phyloP scores from a whole-genome alignment of 108 stramenopile species.

The Fistulifera pelliculosa region DNA sequence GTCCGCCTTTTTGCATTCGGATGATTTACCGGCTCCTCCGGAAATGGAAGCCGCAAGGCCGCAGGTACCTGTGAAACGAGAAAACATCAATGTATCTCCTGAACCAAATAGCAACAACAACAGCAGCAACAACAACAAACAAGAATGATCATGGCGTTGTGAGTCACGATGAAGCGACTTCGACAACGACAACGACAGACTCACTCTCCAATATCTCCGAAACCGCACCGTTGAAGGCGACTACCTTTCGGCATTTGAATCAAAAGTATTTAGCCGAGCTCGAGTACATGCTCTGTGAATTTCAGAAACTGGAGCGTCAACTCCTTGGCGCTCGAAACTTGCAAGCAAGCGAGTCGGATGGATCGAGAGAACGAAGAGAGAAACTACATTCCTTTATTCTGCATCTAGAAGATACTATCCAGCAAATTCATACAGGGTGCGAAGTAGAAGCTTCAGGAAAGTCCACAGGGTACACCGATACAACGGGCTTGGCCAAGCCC shows the following conservation, averaged over 20 bases:
- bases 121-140: too few relatives aligned
- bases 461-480: slow-evolving; percentile 7
- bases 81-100: too few relatives aligned
- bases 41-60: too few relatives aligned
- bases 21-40: too few relatives aligned
- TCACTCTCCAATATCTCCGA: too few relatives aligned
- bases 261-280: slow-evolving; percentile 62
- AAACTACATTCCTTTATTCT: slow-evolving; percentile 79
- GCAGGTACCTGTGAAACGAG: too few relatives aligned
- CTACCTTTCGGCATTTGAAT: slow-evolving; percentile 43
- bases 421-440: slow-evolving; percentile 62
- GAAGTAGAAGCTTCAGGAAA: slow-evolving; percentile 30
- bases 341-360: slow-evolving; percentile 50
- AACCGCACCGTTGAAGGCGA: slow-evolving; percentile 23
- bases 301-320: slow-evolving; percentile 74
- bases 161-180: too few relatives aligned
- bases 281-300: slow-evolving; percentile 77
- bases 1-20: too few relatives aligned
- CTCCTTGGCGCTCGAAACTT: slow-evolving; percentile 50
- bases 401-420: slow-evolving; percentile 71
- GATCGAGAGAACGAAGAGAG: slow-evolving; percentile 67
- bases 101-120: too few relatives aligned
- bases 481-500: slow-evolving; percentile 28
- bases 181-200: too few relatives aligned
- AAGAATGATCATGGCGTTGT: too few relatives aligned